Base-by-base conservation (phyloP, 1,139 yeast genomes). In the Debaryomyces subglobosus region DNA sequence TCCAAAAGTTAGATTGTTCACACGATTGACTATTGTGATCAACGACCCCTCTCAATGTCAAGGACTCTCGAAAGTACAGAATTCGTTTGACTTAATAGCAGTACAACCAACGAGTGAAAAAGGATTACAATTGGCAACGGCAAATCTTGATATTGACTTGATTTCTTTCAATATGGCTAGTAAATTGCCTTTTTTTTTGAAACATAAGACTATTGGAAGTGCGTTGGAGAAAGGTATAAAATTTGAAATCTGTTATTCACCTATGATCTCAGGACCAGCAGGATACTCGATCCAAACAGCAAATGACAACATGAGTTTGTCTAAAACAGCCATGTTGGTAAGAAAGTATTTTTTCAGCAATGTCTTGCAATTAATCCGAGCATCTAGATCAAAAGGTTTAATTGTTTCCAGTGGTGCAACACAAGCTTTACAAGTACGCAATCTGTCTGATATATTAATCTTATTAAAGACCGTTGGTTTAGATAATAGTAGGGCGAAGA, bases 171-270 rank as follows among this genome's bases (percentile, higher is more conserved):
- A 88, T 51, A 78, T 88, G 63, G 69, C 80, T 15, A 72, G 77
- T 37, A 78, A 90, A 50, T 70, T 90, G 43, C 95, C 96, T 0
- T 86, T 84, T 57, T 89, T 82, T 64, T 71, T 94, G 55, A 86
- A 88, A 55, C 97, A 90, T 69, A 89, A 91, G 60, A 84, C 90
- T 0, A 78, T 91, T 8, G 88, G 97, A 37, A 83, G 90, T 42
- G 97, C 96, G 1, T 77, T 89, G 15, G 86, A 86, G 16, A 81
- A 87, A 49, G 99, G 99, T 1, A 79, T 91, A 42, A 84, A 84
- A 56, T 81, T 94, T 56, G 99, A 94, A 64, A 78, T 94, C 12
- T 78, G 84, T 48, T 94, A 94, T 64, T 72, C 82, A 13, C 73
- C 82, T 40, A 69, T 85, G 30, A 68, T 81, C 23, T 62, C 71